These are phyloP conservation scores for Rhynchosporium graminicola DNA, from an alignment of 2,329 filamentous ascomycete species.

Conservation along the genomic window DNA sequence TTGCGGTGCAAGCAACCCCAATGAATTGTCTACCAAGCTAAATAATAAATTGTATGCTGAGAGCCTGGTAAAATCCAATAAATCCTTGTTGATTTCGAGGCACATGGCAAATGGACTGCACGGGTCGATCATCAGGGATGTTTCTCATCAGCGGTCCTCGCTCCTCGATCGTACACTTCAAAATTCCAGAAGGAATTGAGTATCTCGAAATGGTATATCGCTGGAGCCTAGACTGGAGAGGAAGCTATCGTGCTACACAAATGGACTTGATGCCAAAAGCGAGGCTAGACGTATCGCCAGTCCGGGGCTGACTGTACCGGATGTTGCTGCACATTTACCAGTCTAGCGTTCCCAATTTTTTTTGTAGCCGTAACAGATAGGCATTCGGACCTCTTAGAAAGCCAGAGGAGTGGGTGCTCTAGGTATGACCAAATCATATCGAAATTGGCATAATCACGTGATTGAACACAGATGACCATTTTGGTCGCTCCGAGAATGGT, in stretches of 20 bases:
- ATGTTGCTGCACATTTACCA: constrained; percentile 24
- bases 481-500: not conserved
- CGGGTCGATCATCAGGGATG: constrained; percentile 31
- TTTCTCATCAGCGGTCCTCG: constrained; percentile 26
- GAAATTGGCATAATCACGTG: constrained; percentile 5
- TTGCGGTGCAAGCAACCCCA: constrained; percentile 28
- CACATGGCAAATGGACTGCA: constrained; percentile 28
- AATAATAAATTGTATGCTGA: constrained; percentile 19
- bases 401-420: not conserved
- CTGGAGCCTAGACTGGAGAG: constrained; percentile 16
- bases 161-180: constrained; percentile 18
- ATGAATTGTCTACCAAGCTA: constrained; percentile 26
- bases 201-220: constrained; percentile 20
- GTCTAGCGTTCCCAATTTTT: not conserved
- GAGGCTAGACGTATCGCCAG: not conserved
- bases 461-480: not conserved
- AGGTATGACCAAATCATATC: not conserved
- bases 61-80: constrained; percentile 26
- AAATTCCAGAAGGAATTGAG: constrained; percentile 22
- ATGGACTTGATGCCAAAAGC: constrained; percentile 14
- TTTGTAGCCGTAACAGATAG: constrained; percentile 7
- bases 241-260: constrained; percentile 16
- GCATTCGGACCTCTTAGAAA: constrained; percentile 3
- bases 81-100: constrained; percentile 27
- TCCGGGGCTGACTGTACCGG: constrained; percentile 34